Percentiles rank a stretch among this genome's conserved stretches.
Evolutionary conservation across 495 filamentous ascomycete genomes (phyloP).

Genomic region (Talaromyces stipitatus): DNA sequence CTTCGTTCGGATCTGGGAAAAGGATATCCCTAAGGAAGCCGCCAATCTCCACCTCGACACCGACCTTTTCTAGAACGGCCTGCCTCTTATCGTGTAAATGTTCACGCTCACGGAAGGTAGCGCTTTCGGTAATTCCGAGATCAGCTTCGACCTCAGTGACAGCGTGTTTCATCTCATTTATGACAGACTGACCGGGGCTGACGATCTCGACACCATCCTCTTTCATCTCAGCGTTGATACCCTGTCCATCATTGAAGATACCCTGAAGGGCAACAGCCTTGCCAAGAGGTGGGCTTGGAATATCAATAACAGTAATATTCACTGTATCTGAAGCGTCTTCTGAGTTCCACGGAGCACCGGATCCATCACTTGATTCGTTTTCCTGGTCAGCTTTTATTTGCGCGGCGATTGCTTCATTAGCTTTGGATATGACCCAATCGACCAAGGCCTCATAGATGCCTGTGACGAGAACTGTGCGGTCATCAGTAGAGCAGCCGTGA

Average conservation of each 20-base stretch:
- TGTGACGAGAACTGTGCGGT: conserved; percentile 72
- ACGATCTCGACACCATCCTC: conserved; percentile 76
- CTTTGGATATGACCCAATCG: conserved; percentile 85
- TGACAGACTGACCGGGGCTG: conserved; percentile 63
- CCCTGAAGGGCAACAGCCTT: conserved; percentile 81
- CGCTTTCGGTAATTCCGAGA: conserved; percentile 64
- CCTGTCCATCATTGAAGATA: conserved; percentile 84
- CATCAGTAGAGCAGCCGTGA: conserved; percentile 69
- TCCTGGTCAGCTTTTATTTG: conserved; percentile 65
- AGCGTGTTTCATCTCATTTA: conserved; percentile 77
- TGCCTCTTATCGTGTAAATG: conserved; percentile 74
- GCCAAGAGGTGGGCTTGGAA: conserved; percentile 70
- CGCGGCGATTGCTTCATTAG: conserved; percentile 76
- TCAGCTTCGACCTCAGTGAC: conserved; percentile 73
- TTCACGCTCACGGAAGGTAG: conserved; percentile 62
- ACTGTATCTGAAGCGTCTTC: conserved; percentile 76
- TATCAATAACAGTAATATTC: conserved; percentile 79
- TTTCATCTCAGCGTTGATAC: conserved; percentile 96
- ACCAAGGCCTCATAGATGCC: conserved; percentile 92
- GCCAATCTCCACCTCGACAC: conserved; percentile 69
- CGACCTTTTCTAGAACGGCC: conserved; percentile 77
- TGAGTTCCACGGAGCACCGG: conserved; percentile 50
- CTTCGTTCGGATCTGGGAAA: conserved; percentile 68
- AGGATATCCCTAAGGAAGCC: conserved; percentile 79
- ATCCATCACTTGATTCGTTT: conserved; percentile 51